These are phyloP conservation scores for Sporothrix sp. DNA, from an alignment of 2,329 filamentous ascomycete species.

Conservation along the genomic window DNA sequence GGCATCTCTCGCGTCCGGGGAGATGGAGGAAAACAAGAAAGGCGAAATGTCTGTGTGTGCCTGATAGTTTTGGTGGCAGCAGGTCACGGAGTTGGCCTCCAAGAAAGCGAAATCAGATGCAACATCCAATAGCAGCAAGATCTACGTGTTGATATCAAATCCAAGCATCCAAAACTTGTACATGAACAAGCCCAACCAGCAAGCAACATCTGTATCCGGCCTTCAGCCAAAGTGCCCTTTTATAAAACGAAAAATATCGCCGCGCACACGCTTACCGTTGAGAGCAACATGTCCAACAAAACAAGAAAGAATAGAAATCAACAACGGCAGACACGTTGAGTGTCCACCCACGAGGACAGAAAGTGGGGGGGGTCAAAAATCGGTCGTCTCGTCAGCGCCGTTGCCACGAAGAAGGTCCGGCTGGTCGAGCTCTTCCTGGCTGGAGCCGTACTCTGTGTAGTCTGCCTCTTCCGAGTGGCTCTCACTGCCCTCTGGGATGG, in stretches of 20 bases:
- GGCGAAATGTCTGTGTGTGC: no score
- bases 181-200: neutral
- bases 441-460: slow-evolving; percentile 32
- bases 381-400: slow-evolving; percentile 13
- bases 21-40: no score
- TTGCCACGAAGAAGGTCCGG: slow-evolving; percentile 21
- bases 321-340: no score
- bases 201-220: neutral
- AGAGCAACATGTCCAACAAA: neutral
- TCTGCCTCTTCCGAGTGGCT: slow-evolving; percentile 43
- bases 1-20: no score
- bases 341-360: no score
- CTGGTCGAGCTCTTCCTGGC: slow-evolving; percentile 40
- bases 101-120: neutral
- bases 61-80: no score
- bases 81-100: no score
- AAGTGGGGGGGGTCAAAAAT: neutral
- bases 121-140: neutral
- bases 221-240: no score
- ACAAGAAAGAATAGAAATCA: neutral
- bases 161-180: no score
- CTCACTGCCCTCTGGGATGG: slow-evolving; percentile 56
- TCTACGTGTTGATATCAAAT: neutral
- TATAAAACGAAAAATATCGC: no score
- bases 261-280: no score